Percentiles rank a stretch among this genome's conserved stretches.
Conservation (phyloP, 2,329 filamentous ascomycete genomes). For the Penicillium sp. region DNA sequence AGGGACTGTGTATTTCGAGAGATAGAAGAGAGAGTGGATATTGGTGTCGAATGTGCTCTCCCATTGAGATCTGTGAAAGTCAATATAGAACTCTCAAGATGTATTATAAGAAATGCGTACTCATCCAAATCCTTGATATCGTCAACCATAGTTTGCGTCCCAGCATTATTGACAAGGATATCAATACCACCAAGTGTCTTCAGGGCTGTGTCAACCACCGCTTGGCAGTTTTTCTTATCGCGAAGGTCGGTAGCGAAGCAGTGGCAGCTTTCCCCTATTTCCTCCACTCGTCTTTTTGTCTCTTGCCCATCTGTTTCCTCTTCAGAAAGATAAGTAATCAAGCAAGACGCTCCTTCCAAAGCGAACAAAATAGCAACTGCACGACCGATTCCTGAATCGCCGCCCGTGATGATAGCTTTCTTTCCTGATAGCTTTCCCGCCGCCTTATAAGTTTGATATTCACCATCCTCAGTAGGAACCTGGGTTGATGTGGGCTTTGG, state of each 20-base stretch:
- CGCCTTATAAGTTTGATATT: slow-evolving; percentile 70
- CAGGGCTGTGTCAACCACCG: slow-evolving; percentile 66
- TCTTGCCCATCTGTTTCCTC: slow-evolving; percentile 76
- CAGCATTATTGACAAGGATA: slow-evolving; percentile 68
- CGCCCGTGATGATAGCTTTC: slow-evolving; percentile 79
- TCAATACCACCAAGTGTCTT: slow-evolving; percentile 69
- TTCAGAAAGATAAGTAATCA: slow-evolving; percentile 73
- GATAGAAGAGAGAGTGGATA: slow-evolving; percentile 78
- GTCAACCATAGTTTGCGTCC: slow-evolving; percentile 73
- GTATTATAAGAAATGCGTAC: slow-evolving; percentile 36
- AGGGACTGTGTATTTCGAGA: slow-evolving; percentile 73
- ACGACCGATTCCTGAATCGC: slow-evolving; percentile 77
- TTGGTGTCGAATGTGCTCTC: slow-evolving; percentile 77
- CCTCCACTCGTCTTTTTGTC: slow-evolving; percentile 71
- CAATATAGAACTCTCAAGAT: not conserved
- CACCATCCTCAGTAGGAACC: slow-evolving; percentile 67
- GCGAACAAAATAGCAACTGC: slow-evolving; percentile 75
- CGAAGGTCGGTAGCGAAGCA: slow-evolving; percentile 66
- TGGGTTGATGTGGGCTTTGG: slow-evolving; percentile 63
- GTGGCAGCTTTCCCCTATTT: slow-evolving; percentile 65
- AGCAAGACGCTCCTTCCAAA: slow-evolving; percentile 73
- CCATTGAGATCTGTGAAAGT: slow-evolving; percentile 67
- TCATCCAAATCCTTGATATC: slow-evolving; percentile 71
- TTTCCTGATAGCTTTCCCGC: slow-evolving; percentile 74
- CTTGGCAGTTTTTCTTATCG: slow-evolving; percentile 67